Evolutionary conservation across 2,329 filamentous ascomycete species (phyloP).

Genomic region (Penicillium sp.): DNA sequence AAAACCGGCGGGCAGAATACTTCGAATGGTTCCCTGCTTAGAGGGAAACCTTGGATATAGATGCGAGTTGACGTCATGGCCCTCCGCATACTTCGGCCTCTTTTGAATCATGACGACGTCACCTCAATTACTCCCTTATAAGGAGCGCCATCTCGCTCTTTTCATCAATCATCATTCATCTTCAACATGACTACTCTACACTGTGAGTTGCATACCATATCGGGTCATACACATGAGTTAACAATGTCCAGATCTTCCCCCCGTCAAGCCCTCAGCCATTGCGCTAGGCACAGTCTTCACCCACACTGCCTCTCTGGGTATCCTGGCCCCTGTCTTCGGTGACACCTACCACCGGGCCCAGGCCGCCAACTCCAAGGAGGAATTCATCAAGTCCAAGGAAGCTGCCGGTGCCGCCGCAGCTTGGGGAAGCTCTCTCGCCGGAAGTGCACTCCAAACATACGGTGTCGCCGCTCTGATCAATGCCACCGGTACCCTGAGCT

Average conservation of each 20-base stretch:
- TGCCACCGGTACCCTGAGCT: conserved; percentile 89
- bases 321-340: conserved; percentile 87
- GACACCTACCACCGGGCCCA: conserved; percentile 93
- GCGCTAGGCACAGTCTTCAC: conserved; percentile 95
- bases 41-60: neutral
- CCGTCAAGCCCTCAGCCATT: conserved; percentile 97
- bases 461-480: conserved; percentile 90
- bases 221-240: neutral
- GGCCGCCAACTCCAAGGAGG: conserved; percentile 89
- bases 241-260: conserved; percentile 61
- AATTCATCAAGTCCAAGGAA: conserved; percentile 93
- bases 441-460: conserved; percentile 86
- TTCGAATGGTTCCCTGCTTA: too few relatives aligned
- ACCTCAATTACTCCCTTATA: conserved; percentile 5
- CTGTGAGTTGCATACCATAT: neutral
- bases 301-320: conserved; percentile 84
- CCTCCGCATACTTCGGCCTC: conserved; percentile 6
- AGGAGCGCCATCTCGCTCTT: conserved; percentile 1
- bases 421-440: conserved; percentile 87
- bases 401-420: conserved; percentile 82
- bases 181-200: conserved; percentile 10
- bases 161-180: neutral
- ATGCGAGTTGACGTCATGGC: conserved; percentile 10
- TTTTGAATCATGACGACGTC: conserved; percentile 13
- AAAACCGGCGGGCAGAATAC: neutral